Percentiles rank a stretch among this genome's conserved stretches.
Conservation (phyloP, 169 alveolate species). For the Eimeria praecox region DNA sequence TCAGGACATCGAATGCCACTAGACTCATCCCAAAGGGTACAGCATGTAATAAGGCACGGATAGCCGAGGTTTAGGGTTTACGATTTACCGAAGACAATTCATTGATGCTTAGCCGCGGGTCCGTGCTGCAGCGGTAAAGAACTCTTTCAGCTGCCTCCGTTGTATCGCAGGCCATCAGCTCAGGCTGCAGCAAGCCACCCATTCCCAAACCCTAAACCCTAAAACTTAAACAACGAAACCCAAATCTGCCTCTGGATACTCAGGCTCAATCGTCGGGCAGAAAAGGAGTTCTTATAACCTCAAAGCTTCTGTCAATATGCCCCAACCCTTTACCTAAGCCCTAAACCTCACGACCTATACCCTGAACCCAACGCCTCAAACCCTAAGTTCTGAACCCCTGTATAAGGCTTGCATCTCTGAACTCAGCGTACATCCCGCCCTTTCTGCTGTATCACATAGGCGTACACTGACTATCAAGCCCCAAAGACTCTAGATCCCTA, state of each 20-base stretch:
- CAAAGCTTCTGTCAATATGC: not conserved
- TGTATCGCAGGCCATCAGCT: conserved; percentile 70
- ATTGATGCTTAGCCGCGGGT: conserved; percentile 69
- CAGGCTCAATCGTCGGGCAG: not conserved
- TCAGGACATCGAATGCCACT: not conserved
- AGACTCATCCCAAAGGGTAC: not conserved
- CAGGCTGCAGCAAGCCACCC: conserved; percentile 30
- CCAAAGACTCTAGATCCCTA: not conserved
- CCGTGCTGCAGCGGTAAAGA: conserved; percentile 71
- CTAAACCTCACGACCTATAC: not conserved
- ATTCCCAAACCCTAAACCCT: not conserved
- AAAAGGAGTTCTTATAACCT: not conserved
- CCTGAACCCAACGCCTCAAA: not conserved
- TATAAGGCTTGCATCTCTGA: not conserved
- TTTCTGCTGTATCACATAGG: not conserved
- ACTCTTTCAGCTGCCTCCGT: conserved; percentile 56
- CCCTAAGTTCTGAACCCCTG: not conserved
- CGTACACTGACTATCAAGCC: not conserved
- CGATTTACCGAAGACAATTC: conserved; percentile 34
- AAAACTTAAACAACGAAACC: not conserved
- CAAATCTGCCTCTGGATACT: not conserved
- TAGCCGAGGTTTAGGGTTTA: not conserved
- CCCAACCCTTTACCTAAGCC: not conserved
- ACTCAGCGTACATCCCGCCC: not conserved
- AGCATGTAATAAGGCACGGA: not conserved